These are phyloP conservation scores for Albatrellus ellisii DNA, from an alignment of 768 basidiomycete species.

Conservation along the genomic window DNA sequence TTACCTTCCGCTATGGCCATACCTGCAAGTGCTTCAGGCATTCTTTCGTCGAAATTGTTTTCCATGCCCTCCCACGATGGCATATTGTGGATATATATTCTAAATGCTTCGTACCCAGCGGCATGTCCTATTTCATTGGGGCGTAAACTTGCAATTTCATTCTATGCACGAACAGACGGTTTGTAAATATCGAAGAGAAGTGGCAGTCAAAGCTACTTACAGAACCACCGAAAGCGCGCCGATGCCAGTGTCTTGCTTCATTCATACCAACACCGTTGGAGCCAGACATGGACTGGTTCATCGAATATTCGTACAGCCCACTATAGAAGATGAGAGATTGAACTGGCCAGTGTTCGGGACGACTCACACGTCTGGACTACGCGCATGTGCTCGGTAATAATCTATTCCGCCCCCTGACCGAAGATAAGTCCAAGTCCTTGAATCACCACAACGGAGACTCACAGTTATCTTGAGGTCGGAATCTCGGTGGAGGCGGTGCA, in stretches of 20 bases:
- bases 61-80: conserved; percentile 41
- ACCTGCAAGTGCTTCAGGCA: conserved; percentile 52
- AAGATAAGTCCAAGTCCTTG: conserved; percentile 2
- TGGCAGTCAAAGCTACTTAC: conserved; percentile 22
- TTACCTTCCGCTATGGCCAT: conserved; percentile 63
- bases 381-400: conserved; percentile 50
- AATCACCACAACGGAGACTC: conserved; percentile 13
- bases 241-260: conserved; percentile 56
- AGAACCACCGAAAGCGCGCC: conserved; percentile 47
- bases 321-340: conserved; percentile 16
- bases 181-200: not conserved
- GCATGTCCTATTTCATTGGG: conserved; percentile 61
- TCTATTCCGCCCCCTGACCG: conserved; percentile 46
- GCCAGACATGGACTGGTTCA: conserved; percentile 18
- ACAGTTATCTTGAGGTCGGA: conserved; percentile 31
- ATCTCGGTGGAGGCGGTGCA: conserved; percentile 7
- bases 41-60: conserved; percentile 47
- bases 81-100: conserved; percentile 48
- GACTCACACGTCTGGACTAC: conserved; percentile 43
- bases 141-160: conserved; percentile 34
- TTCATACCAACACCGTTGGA: conserved; percentile 33
- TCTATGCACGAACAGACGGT: conserved; percentile 21
- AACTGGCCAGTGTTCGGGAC: not conserved
- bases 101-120: conserved; percentile 66
- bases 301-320: conserved; percentile 23